Evolutionary conservation across 345 rosid species (phyloP).

Genomic region (Eucalyptus pauciflora): DNA sequence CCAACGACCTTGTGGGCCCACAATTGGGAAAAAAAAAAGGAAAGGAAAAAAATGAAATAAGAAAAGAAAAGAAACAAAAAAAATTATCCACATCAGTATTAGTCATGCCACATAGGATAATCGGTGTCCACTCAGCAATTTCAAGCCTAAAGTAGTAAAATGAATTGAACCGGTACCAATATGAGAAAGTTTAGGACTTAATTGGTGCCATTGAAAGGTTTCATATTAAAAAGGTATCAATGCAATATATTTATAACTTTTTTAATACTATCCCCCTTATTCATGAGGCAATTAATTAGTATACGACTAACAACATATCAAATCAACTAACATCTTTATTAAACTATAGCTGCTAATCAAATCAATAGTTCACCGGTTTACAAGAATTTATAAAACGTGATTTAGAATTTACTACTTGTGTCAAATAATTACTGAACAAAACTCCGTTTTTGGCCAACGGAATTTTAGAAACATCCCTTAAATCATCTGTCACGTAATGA

Average conservation of each 20-base stretch:
- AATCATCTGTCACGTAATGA: too few species aligned
- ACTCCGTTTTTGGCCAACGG: not conserved
- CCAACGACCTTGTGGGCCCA: too few species aligned
- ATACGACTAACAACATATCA: accelerated
- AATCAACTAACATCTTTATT: accelerated
- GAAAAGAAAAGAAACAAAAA: too few species aligned
- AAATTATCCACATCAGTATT: accelerated
- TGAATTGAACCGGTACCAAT: accelerated
- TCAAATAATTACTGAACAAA: accelerated
- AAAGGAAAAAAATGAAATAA: too few species aligned
- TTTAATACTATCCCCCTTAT: too few species aligned
- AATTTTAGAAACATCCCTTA: too few species aligned
- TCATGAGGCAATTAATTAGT: not conserved
- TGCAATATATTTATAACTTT: too few species aligned
- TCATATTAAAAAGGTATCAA: accelerated
- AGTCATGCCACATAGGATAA: accelerated
- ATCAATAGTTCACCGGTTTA: accelerated
- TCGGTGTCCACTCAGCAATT: accelerated
- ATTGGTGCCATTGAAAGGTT: too few species aligned
- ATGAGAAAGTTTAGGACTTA: accelerated
- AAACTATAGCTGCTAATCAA: not conserved
- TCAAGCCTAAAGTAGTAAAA: accelerated
- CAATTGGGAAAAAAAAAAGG: too few species aligned
- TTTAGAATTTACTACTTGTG: not conserved
- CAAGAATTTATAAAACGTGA: not conserved